Evolutionary conservation across 441 rosid genomes (phyloP).

Genomic region (Populus hybrid): DNA sequence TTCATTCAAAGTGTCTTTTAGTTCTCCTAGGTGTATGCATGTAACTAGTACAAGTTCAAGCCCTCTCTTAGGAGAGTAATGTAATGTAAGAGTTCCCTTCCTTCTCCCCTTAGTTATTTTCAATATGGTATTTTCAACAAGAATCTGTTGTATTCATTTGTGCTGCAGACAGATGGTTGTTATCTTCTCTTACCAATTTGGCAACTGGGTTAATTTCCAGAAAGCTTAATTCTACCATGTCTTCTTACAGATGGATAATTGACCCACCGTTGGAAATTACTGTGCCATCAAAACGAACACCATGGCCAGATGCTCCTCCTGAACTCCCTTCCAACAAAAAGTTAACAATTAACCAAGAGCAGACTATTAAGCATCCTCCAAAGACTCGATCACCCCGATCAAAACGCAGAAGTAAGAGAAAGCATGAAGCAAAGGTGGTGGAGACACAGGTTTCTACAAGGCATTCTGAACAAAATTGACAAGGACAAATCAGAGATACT

Average conservation of each 20-base stretch:
- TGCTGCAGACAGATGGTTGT: not conserved
- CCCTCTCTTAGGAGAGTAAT: no score
- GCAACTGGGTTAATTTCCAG: not conserved
- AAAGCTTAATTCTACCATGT: not conserved
- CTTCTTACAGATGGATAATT: constrained; percentile 70
- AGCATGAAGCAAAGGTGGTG: constrained; percentile 55
- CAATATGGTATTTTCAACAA: not conserved
- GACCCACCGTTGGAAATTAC: constrained; percentile 90
- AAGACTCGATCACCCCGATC: constrained; percentile 57
- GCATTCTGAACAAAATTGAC: constrained; percentile 45
- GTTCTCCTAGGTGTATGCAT: no score
- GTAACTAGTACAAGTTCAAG: no score
- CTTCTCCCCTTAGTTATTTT: not conserved
- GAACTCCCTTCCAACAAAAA: constrained; percentile 67
- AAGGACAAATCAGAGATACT: constrained; percentile 2
- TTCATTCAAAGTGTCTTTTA: no score
- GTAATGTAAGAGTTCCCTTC: no score
- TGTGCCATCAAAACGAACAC: constrained; percentile 76
- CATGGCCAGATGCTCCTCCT: constrained; percentile 93
- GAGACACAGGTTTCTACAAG: constrained; percentile 40
- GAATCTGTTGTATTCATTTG: not conserved
- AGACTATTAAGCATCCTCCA: constrained; percentile 40
- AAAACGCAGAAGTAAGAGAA: constrained; percentile 65
- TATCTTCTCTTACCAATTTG: not conserved
- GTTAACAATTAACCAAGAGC: constrained; percentile 30